Conservation (phyloP, 2,329 filamentous ascomycete genomes). For the Trichophyton verrucosum region DNA sequence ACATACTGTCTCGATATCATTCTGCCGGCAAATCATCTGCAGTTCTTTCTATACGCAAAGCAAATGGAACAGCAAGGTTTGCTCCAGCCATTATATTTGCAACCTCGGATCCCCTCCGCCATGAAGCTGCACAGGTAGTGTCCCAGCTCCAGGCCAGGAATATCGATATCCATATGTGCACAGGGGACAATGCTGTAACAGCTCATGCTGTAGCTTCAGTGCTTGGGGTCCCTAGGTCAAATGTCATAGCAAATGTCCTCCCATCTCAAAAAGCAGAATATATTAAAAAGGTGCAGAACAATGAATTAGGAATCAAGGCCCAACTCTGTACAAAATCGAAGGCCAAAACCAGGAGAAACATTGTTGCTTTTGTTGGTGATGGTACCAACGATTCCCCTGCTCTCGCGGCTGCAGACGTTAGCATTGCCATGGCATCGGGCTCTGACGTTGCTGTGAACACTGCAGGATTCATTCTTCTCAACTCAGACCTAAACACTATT, state of each 20-base stretch:
- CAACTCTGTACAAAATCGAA: slow-evolving; percentile 16
- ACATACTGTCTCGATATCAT: slow-evolving; percentile 28
- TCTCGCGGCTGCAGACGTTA: slow-evolving; percentile 65
- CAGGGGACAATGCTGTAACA: slow-evolving; percentile 79
- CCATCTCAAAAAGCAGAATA: slow-evolving; percentile 59
- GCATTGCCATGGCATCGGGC: slow-evolving; percentile 68
- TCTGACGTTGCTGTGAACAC: slow-evolving; percentile 74
- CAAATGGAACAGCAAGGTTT: slow-evolving; percentile 15
- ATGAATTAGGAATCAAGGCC: slow-evolving; percentile 5
- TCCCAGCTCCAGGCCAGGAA: slow-evolving; percentile 50
- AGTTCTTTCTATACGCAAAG: slow-evolving; percentile 30
- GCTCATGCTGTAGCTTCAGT: slow-evolving; percentile 63
- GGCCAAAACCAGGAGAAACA: slow-evolving; percentile 14
- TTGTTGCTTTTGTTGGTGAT: slow-evolving; percentile 75
- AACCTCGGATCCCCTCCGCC: slow-evolving; percentile 68
- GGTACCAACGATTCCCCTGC: slow-evolving; percentile 80
- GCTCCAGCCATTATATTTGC: slow-evolving; percentile 54
- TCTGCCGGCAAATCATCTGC: slow-evolving; percentile 34
- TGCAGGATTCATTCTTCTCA: slow-evolving; percentile 68
- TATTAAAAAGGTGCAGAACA: slow-evolving; percentile 42
- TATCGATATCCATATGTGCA: slow-evolving; percentile 80
- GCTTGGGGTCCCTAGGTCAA: slow-evolving; percentile 58
- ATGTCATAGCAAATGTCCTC: slow-evolving; percentile 78
- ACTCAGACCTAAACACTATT: slow-evolving; percentile 56
- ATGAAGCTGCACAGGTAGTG: slow-evolving; percentile 56